A percentile compares a stretch with the other conserved stretches of the same genome.
These are phyloP conservation scores for Parathielavia hyrcaniae DNA, from an alignment of 495 filamentous ascomycete genomes.

Conservation along the genomic window DNA sequence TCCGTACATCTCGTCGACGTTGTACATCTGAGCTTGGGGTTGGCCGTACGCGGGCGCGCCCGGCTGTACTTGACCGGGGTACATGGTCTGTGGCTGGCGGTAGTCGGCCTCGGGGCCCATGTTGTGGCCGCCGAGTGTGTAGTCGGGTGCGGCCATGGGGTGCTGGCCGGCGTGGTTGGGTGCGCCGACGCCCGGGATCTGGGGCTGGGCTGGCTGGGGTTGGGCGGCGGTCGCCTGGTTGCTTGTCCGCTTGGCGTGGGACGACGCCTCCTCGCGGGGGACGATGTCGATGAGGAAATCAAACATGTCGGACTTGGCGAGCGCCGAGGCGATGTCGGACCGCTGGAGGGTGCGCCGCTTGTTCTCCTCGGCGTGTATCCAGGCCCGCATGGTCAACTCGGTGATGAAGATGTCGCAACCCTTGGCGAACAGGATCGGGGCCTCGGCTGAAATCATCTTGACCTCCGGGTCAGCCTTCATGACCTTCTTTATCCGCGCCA, in stretches of 20 bases:
- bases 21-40: slow-evolving; percentile 66
- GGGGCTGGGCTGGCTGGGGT: slow-evolving; percentile 45
- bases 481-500: slow-evolving; percentile 98
- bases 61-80: slow-evolving; percentile 65
- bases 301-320: slow-evolving; percentile 98
- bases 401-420: slow-evolving; percentile 99
- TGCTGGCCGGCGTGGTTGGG: slow-evolving; percentile 49
- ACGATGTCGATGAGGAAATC: slow-evolving; percentile 99
- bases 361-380: slow-evolving; percentile 99
- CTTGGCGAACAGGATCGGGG: slow-evolving; percentile 95
- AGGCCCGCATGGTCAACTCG: slow-evolving; percentile 98
- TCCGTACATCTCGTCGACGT: slow-evolving; percentile 78
- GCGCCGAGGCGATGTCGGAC: slow-evolving; percentile 89
- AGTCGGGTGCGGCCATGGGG: slow-evolving; percentile 59
- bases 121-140: slow-evolving; percentile 33
- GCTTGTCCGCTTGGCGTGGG: slow-evolving; percentile 64
- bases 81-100: slow-evolving; percentile 68
- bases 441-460: slow-evolving; percentile 99
- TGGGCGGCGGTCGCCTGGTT: slow-evolving; percentile 43
- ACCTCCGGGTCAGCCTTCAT: slow-evolving; percentile 99
- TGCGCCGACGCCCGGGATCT: slow-evolving; percentile 55
- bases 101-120: slow-evolving; percentile 69
- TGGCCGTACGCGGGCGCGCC: slow-evolving; percentile 68
- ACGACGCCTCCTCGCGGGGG: slow-evolving; percentile 83
- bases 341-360: slow-evolving; percentile 92